phyloP scores from a whole-genome alignment of 2,329 filamentous ascomycete species.

The Aspergillus pseudoterreus region DNA sequence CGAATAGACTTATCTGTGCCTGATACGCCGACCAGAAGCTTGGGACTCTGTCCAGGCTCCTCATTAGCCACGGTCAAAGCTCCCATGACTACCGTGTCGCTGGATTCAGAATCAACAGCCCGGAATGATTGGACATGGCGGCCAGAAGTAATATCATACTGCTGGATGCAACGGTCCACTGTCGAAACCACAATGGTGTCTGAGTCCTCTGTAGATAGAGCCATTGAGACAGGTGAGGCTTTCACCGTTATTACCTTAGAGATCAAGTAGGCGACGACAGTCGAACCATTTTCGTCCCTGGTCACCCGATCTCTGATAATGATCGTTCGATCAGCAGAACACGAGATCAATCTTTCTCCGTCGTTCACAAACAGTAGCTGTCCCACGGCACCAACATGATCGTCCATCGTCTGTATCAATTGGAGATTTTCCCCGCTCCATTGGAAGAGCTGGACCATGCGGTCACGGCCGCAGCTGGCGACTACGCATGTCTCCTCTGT shows the following conservation, averaged over 20 bases:
- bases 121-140: slow-evolving; percentile 72
- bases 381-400: slow-evolving; percentile 83
- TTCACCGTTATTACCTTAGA: slow-evolving; percentile 76
- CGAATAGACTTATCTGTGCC: slow-evolving; percentile 94
- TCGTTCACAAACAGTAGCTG: slow-evolving; percentile 72
- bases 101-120: slow-evolving; percentile 72
- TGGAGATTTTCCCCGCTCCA: slow-evolving; percentile 59
- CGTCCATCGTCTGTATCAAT: slow-evolving; percentile 84
- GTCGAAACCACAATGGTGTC: slow-evolving; percentile 57
- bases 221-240: slow-evolving; percentile 81
- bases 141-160: slow-evolving; percentile 62
- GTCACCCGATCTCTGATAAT: slow-evolving; percentile 75
- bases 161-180: slow-evolving; percentile 59
- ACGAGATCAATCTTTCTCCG: slow-evolving; percentile 71
- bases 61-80: slow-evolving; percentile 62
- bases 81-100: slow-evolving; percentile 79
- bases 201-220: slow-evolving; percentile 60
- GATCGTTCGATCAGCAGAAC: slow-evolving; percentile 81
- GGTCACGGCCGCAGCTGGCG: slow-evolving; percentile 80
- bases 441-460: slow-evolving; percentile 88
- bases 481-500: slow-evolving; percentile 61
- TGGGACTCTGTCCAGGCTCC: slow-evolving; percentile 53
- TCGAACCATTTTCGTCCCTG: slow-evolving; percentile 53
- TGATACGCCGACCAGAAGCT: slow-evolving; percentile 79
- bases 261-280: slow-evolving; percentile 71